Evolutionary conservation across 2,329 filamentous ascomycete species (phyloP), one percentile per base, ranked within the genome.

Genomic region (Claviceps paspali): DNA sequence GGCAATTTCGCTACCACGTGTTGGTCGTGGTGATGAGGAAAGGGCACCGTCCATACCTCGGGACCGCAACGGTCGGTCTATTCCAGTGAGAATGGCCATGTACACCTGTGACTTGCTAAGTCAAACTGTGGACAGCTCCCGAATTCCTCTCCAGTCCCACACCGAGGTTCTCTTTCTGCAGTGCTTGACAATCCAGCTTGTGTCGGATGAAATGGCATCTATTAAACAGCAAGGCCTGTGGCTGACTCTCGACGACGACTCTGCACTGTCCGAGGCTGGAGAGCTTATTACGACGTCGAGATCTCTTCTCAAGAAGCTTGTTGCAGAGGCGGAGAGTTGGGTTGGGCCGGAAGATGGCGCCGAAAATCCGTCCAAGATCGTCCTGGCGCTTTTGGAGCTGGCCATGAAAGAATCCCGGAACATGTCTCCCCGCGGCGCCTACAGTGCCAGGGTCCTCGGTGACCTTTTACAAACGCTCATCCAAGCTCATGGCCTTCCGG

Each of bases 71-170:
- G 82, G 82, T 0, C 73, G 77, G 23, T 84, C 84, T 2, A 64
- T 82, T 38, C 75, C 84, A 1, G 72, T 83, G 11, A 70, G 88
- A 38, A 82, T 92, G 62, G 75, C 79, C 1, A 65, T 79, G 34
- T 94, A 86, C 52, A 70, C 75, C 0, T 63, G 67, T 5, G 68
- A 67, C 34, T 52, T 91, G 0, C 52, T 86, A 0, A 49, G 55
- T 1, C 53, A 56, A 3, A 57, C 60, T 0, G 46, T 67, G 8
- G 47, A 61, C 2, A 38, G 67, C 1, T 46, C 58, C 0, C 46
- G 53, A 0, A 43, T 73, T 0, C 60, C 68, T 0, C 48, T 50
- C 2, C 50, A 59, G 2, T 57, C 61, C 15, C 63, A 66, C 36
- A 54, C 65, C 7, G 67, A 76, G 38, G 47, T 75, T 2, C 36